Percentiles rank a stretch among this genome's conserved stretches.
Evolutionary conservation across 1,284 basidiomycete species (phyloP).

Genomic region (Golubevia pallescens): DNA sequence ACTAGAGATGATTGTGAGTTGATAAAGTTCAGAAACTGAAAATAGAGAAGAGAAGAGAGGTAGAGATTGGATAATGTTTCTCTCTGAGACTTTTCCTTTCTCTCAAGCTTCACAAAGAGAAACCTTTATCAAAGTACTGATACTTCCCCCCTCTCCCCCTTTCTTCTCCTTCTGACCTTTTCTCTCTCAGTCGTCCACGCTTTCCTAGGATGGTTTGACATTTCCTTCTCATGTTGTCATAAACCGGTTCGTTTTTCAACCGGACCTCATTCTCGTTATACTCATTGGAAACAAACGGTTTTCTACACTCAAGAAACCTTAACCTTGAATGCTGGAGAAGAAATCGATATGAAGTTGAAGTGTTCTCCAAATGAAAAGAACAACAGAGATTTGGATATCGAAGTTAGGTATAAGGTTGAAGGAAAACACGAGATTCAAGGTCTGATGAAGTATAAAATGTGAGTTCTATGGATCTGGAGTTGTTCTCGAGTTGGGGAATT

Average conservation of each 20-base stretch:
- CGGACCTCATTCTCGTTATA: slow-evolving; percentile 60
- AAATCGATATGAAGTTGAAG: slow-evolving; percentile 41
- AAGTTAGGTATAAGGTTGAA: slow-evolving; percentile 45
- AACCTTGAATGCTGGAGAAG: slow-evolving; percentile 49
- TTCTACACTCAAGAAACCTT: slow-evolving; percentile 61
- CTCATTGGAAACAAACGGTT: slow-evolving; percentile 65
- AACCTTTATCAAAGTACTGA: too few relatives aligned
- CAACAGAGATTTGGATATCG: slow-evolving; percentile 60
- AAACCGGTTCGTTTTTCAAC: too few relatives aligned
- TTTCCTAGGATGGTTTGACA: slow-evolving; percentile 99
- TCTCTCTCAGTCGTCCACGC: slow-evolving; percentile 74
- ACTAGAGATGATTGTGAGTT: slow-evolving; percentile 91
- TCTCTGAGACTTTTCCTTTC: background rate
- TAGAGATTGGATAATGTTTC: too few relatives aligned
- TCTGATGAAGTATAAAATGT: slow-evolving; percentile 62
- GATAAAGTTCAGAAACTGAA: too few relatives aligned
- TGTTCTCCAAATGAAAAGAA: slow-evolving; percentile 57
- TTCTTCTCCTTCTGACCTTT: too few relatives aligned
- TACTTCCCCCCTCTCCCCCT: background rate
- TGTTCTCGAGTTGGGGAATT: too few relatives aligned
- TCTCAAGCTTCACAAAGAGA: too few relatives aligned
- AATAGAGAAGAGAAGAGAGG: background rate
- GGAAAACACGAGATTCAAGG: slow-evolving; percentile 27
- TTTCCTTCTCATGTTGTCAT: too few relatives aligned
- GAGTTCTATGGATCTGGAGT: too few relatives aligned